phyloP scores from a whole-genome alignment of 1,284 basidiomycete genomes.

The Cutaneotrichosporon spelunceum region DNA sequence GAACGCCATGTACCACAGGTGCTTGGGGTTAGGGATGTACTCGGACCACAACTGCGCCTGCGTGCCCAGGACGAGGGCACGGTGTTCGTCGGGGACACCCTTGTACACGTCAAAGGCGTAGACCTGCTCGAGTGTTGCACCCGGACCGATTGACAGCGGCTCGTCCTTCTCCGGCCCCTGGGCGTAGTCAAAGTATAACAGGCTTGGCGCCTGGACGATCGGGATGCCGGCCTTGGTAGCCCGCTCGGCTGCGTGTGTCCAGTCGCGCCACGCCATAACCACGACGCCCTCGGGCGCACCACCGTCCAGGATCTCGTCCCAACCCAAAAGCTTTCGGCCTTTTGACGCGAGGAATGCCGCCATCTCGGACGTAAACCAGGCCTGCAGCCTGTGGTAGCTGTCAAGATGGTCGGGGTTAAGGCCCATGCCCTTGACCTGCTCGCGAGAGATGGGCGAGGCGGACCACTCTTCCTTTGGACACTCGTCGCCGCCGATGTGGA shows the following conservation, averaged over 20 bases:
- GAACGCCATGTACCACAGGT: conserved; percentile 26
- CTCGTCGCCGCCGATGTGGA: conserved; percentile 25
- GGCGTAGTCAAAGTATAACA: conserved; percentile 25
- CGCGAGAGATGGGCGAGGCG: neutral
- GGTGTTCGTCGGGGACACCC: conserved; percentile 12
- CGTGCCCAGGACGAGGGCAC: conserved; percentile 17
- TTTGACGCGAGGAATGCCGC: conserved; percentile 13
- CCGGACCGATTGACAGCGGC: conserved; percentile 17
- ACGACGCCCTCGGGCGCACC: conserved; percentile 15
- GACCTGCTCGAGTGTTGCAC: conserved; percentile 17
- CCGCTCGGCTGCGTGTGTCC: conserved; percentile 11
- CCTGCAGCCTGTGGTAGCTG: conserved; percentile 21
- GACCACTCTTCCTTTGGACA: conserved; percentile 25
- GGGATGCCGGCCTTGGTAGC: conserved; percentile 15
- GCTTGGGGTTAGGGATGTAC: conserved; percentile 19
- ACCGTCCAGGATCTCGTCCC: conserved; percentile 29
- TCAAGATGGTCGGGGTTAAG: conserved; percentile 3
- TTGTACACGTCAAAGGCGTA: conserved; percentile 19
- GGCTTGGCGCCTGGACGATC: conserved; percentile 17
- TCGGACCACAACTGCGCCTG: conserved; percentile 27
- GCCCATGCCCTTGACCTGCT: conserved; percentile 18
- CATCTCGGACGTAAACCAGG: conserved; percentile 19
- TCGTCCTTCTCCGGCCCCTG: conserved; percentile 17
- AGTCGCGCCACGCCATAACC: conserved; percentile 23
- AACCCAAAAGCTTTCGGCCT: conserved; percentile 21